phyloP scores from a whole-genome alignment of 371 early-diverging fungal genomes.

The Mortierella sp. region DNA sequence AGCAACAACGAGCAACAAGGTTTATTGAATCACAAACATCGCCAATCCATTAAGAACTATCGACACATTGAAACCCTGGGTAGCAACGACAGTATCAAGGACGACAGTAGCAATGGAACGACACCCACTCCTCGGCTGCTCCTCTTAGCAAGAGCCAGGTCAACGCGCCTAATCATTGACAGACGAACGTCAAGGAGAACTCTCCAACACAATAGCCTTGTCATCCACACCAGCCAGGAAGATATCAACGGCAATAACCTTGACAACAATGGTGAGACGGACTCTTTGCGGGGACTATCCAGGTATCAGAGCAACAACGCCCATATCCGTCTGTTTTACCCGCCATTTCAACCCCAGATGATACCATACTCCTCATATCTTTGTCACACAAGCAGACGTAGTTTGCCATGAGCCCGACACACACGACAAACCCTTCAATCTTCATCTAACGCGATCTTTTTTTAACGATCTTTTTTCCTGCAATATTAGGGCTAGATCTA shows the following conservation, averaged over 20 bases:
- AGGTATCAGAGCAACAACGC: constrained; percentile 21
- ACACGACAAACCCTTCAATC: not conserved
- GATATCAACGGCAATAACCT: constrained; percentile 2
- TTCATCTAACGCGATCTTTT: not conserved
- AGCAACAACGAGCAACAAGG: not conserved
- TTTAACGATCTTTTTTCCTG: not conserved
- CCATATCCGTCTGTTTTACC: not conserved
- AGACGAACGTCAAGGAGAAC: constrained; percentile 24
- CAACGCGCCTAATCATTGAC: constrained; percentile 25
- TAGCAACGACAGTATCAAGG: not conserved
- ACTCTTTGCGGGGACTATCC: constrained; percentile 43
- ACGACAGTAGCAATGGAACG: too few relatives aligned
- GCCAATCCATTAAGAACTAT: not conserved
- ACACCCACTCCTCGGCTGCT: constrained; percentile 20
- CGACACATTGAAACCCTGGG: not conserved
- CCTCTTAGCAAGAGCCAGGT: constrained; percentile 43
- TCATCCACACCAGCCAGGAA: not conserved
- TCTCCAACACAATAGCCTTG: constrained; percentile 34
- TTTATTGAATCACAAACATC: not conserved
- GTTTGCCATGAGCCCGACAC: not conserved
- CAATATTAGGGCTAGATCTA: constrained; percentile 15
- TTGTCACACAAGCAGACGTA: not conserved
- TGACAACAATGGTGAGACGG: constrained; percentile 9
- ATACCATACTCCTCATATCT: not conserved
- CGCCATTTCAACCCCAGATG: constrained; percentile 27